Conservation (phyloP, 768 basidiomycete species). For the Termitomyces sp. region DNA sequence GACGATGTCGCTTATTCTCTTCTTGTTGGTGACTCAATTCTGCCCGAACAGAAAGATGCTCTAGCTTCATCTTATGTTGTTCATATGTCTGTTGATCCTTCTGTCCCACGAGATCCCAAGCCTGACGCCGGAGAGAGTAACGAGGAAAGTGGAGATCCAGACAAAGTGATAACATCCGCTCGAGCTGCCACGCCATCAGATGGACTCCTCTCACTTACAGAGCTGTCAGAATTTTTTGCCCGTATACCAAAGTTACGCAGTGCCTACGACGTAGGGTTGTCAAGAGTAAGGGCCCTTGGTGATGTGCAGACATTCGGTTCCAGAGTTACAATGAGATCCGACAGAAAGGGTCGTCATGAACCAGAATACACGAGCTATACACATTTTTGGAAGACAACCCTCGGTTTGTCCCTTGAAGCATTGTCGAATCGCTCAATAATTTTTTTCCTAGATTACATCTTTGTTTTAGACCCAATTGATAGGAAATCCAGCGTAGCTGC, state of each 20-base stretch:
- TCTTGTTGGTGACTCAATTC: conserved; percentile 56
- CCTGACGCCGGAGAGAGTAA: conserved; percentile 36
- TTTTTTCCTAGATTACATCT: conserved; percentile 76
- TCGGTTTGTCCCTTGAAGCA: conserved; percentile 44
- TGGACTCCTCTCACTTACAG: conserved; percentile 58
- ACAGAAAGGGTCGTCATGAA: conserved; percentile 55
- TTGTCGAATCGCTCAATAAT: neutral
- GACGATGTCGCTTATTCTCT: conserved; percentile 80
- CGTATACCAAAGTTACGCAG: conserved; percentile 43
- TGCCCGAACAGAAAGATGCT: conserved; percentile 42
- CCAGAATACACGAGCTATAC: conserved; percentile 90
- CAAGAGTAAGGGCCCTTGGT: neutral
- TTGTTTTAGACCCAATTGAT: conserved; percentile 51
- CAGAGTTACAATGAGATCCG: conserved; percentile 33
- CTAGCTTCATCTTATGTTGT: conserved; percentile 66
- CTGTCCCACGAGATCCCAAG: conserved; percentile 27
- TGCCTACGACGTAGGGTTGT: conserved; percentile 59
- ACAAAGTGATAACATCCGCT: conserved; percentile 69
- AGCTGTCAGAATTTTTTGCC: conserved; percentile 48
- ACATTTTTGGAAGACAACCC: conserved; percentile 75
- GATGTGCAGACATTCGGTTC: conserved; percentile 41
- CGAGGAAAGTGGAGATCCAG: conserved; percentile 55
- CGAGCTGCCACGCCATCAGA: conserved; percentile 54
- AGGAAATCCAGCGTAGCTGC: conserved; percentile 34
- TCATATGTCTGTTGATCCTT: conserved; percentile 63